phyloP scores from a whole-genome alignment of 2,329 filamentous ascomycete species.

The Cladorrhinum sp. region DNA sequence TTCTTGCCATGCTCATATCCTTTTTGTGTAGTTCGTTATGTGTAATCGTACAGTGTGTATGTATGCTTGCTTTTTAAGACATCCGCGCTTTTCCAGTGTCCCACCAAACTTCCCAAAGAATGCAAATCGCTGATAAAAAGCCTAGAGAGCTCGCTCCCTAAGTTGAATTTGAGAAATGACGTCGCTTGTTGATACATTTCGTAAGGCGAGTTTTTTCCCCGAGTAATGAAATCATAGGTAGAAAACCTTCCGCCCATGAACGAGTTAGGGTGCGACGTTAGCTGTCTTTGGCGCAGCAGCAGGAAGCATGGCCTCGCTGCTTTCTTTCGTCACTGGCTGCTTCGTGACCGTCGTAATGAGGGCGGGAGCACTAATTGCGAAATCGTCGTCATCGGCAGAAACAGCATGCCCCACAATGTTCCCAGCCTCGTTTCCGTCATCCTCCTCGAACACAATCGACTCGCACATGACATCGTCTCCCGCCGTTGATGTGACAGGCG shows the following conservation, averaged over 20 bases:
- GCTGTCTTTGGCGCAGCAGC: not conserved
- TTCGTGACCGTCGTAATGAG: not conserved
- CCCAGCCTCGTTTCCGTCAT: not conserved
- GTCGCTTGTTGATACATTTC: not conserved
- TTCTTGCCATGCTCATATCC: too few species aligned
- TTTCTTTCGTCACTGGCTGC: not conserved
- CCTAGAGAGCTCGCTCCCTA: too few species aligned
- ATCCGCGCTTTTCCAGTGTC: too few species aligned
- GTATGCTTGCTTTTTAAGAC: too few species aligned
- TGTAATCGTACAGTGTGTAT: too few species aligned
- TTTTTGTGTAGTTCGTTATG: too few species aligned
- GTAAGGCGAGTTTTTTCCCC: not conserved
- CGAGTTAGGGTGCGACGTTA: not conserved
- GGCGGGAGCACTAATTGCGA: not conserved
- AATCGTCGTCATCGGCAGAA: not conserved
- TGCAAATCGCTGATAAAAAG: too few species aligned
- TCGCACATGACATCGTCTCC: conserved; percentile 7
- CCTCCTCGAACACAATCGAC: conserved; percentile 5
- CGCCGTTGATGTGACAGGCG: conserved; percentile 5
- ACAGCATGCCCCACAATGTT: not conserved
- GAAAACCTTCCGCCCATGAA: not conserved
- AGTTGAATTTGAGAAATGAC: too few species aligned
- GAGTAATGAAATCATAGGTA: not conserved
- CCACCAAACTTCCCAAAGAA: too few species aligned
- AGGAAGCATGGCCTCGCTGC: not conserved